Conservation (phyloP, 768 basidiomycete genomes). For the Termitomyces sp. region DNA sequence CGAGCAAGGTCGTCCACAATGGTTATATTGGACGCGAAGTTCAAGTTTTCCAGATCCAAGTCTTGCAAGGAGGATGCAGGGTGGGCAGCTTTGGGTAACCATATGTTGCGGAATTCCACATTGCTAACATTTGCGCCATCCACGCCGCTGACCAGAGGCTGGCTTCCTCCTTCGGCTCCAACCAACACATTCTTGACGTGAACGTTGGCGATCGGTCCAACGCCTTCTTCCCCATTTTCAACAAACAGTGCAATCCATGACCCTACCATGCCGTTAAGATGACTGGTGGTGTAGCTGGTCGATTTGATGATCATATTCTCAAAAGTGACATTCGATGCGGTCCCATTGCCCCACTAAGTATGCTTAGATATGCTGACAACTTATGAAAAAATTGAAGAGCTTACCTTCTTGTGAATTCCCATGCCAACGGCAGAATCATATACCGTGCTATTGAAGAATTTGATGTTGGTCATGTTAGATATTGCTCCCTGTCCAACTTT, state of each 20-base stretch:
- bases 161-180: conserved; percentile 4
- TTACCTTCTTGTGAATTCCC: conserved; percentile 14
- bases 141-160: conserved; percentile 8
- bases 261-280: conserved; percentile 11
- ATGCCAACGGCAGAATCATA: conserved; percentile 14
- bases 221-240: conserved; percentile 12
- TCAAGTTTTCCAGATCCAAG: background rate
- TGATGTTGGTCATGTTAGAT: conserved; percentile 10
- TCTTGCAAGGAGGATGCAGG: conserved; percentile 5
- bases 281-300: conserved; percentile 8
- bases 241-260: conserved; percentile 13
- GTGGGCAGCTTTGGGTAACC: conserved; percentile 1
- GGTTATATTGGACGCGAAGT: conserved; percentile 8
- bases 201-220: conserved; percentile 12
- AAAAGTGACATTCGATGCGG: conserved; percentile 10
- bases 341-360: conserved; percentile 10
- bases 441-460: conserved; percentile 10
- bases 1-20: background rate
- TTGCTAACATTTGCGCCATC: conserved; percentile 8
- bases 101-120: conserved; percentile 8
- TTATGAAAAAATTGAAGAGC: background rate
- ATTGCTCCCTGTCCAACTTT: conserved; percentile 15
- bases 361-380: background rate
- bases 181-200: conserved; percentile 12
- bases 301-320: conserved; percentile 14